Base-by-base conservation (phyloP, 768 basidiomycete species). In the Hemileccinum rubropunctum region DNA sequence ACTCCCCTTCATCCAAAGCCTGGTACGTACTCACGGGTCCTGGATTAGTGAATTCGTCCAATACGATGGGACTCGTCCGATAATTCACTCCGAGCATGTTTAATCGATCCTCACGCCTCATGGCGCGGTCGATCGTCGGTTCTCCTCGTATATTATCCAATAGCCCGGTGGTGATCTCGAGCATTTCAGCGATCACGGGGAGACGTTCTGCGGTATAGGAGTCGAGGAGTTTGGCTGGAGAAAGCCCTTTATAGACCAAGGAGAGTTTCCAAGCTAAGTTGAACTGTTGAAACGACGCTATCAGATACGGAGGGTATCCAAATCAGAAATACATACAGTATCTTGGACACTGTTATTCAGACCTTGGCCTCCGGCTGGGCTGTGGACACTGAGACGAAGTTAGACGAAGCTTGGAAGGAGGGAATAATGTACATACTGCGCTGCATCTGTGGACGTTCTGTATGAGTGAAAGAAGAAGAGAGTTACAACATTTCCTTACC, bases 1-100 rank as follows among this genome's bases (percentile, higher is more conserved):
- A 43, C 14, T 35, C 40, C 3, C 46, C 30, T 15, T 52, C 53
- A 9, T 58, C 37, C 18, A 51, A 9, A n/a, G 43, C 21, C 3
- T 42, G 20, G 21, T 60, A 60, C 14, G 58, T 45, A 12, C 36
- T 37, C 15, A 47, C 41, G 3, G 41, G 41, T 37, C 38, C 41
- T 5, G 39, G 11, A 1, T 18, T 21, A 1, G 48, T 42, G 52
- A 54, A 28, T 14, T 59, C 59, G 40, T 81, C 80, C 14, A 76
- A 17, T 1, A 81, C 66, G 18, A 80, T 68, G 0, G 73, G 53
- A 57, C 80, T 81, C 62, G 74, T 72, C 12, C 81, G 71, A 56
- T 77, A 82, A 60, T 82, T 82, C 37, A 81, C 68, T 8, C 77
- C 78, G 34, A 80, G 72, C 61, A 77, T 76, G 20, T 61, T 54